Evolutionary conservation across 2,329 filamentous ascomycete species (phyloP), one percentile per base, ranked within the genome.

Genomic region (Coniella vitis): DNA sequence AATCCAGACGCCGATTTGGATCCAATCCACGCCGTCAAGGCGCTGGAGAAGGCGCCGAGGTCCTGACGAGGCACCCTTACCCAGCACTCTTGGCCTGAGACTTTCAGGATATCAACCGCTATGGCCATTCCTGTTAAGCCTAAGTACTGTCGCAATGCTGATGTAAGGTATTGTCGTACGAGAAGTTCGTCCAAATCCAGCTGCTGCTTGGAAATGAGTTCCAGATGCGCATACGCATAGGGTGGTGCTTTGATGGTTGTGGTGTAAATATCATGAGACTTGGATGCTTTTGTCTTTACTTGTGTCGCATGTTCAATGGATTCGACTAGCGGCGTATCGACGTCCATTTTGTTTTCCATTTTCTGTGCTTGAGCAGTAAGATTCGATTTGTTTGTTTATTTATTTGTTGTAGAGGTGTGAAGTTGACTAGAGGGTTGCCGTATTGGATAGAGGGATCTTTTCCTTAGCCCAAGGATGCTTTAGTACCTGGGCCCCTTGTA

Each of bases 91-190:
- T 60, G 58, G 1, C 68, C 72, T 3, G 78, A 66, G 0, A 83
- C 68, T 56, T 82, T 79, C 31, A 91, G 72, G 17, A 90, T 79
- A 60, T 91, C 87, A 48, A 90, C 61, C 1, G 82, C 69, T 3
- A 90, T 81, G 10, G 79, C 80, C 2, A 74, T 67, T 10, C 87
- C 87, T 0, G 79, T 81, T 16, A 79, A 66, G 17, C 87, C 87
- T 1, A 91, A 76, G 58, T 87, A 90, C 53, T 85, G 78, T 1
- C 70, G 71, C 7, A 91, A 68, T 0, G 86, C 82, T 1, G 75
- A 64, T 2, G 76, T 78, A 56, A 86, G 77, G 59, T 86, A 82
- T 0, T 79, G 70, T 31, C 78, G 79, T 16, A 77, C 71, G 34
- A 81, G 82, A 3, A 89, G 67, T 3, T 73, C 68, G 63, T 90